Percentiles rank a stretch among this genome's conserved stretches.
These are phyloP conservation scores for Cynanchum wilfordii DNA, from an alignment of 257 asterid species.

Conservation along the genomic window DNA sequence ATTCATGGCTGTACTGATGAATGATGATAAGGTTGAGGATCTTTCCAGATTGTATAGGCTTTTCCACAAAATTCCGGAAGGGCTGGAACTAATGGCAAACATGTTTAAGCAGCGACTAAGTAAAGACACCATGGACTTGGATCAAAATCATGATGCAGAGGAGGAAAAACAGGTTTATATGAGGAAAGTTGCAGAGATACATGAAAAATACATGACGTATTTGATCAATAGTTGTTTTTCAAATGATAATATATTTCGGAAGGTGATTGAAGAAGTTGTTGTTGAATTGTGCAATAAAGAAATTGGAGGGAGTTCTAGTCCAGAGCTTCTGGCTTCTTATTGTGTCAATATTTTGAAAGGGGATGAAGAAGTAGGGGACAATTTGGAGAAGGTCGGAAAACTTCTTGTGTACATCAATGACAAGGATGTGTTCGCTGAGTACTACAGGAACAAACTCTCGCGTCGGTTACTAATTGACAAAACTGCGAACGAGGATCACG, in stretches of 20 bases:
- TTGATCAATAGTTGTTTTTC: slow-evolving; percentile 31
- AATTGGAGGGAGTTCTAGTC: slow-evolving; percentile 38
- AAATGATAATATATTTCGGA: slow-evolving; percentile 36
- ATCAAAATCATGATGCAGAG: slow-evolving; percentile 40
- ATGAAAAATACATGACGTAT: slow-evolving; percentile 40
- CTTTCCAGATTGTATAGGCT: slow-evolving; percentile 58
- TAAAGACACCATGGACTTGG: slow-evolving; percentile 43
- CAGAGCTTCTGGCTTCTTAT: slow-evolving; percentile 45
- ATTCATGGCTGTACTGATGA: slow-evolving; percentile 38
- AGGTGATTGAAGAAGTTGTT: slow-evolving; percentile 53
- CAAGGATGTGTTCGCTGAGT: slow-evolving; percentile 53
- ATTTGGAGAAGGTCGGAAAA: slow-evolving; percentile 49
- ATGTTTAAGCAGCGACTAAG: slow-evolving; percentile 48
- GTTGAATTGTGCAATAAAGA: slow-evolving; percentile 46
- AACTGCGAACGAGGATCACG: slow-evolving; percentile 47
- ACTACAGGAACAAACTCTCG: slow-evolving; percentile 52
- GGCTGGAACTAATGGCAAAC: slow-evolving; percentile 35
- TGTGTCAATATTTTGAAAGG: slow-evolving; percentile 49
- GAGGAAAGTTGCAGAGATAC: slow-evolving; percentile 39
- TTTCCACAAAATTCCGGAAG: slow-evolving; percentile 32
- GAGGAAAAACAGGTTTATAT: slow-evolving; percentile 48
- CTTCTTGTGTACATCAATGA: slow-evolving; percentile 46
- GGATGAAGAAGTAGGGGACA: slow-evolving; percentile 48
- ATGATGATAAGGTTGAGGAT: slow-evolving; percentile 55
- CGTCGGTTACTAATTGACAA: slow-evolving; percentile 52